Percentiles rank a stretch among this genome's conserved stretches.
phyloP scores from a whole-genome alignment of 345 rosid genomes.

The Dipteronia sinensis region DNA sequence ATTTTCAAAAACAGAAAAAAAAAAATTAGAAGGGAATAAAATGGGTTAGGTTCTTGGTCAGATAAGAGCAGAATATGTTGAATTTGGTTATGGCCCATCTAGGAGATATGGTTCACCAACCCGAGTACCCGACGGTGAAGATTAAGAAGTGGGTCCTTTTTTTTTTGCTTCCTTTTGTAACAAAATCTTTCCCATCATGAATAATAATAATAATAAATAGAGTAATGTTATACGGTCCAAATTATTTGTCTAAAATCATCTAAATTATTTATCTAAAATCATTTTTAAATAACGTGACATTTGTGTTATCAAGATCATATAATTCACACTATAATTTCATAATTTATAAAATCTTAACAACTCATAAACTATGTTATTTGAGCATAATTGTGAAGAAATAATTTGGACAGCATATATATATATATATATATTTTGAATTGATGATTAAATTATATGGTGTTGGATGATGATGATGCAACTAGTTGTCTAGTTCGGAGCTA shows the following conservation, averaged over 20 bases:
- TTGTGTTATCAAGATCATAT: too few relatives aligned
- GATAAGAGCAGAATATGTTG: background rate
- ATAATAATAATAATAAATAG: background rate
- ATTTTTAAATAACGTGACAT: too few relatives aligned
- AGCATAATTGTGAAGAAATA: too few relatives aligned
- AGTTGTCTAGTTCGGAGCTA: background rate
- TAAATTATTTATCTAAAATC: too few relatives aligned
- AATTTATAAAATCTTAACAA: too few relatives aligned
- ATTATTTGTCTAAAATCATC: too few relatives aligned
- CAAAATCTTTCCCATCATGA: background rate
- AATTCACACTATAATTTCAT: too few relatives aligned
- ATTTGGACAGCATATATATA: too few relatives aligned
- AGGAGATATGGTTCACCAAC: constrained; percentile 27
- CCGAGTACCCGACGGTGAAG: constrained; percentile 1
- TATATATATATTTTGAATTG: background rate
- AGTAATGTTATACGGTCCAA: too few relatives aligned
- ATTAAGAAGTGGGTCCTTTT: constrained; percentile 19
- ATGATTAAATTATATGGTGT: constrained; percentile 14
- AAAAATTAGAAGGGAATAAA: background rate
- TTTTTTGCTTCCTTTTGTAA: background rate
- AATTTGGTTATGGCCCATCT: constrained; percentile 7
- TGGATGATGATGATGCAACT: constrained; percentile 13
- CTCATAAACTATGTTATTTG: too few relatives aligned
- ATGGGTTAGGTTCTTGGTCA: background rate
- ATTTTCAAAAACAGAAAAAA: too few relatives aligned